Evolutionary conservation across 257 asterid species (phyloP).

Genomic region (Primulina eburnea): DNA sequence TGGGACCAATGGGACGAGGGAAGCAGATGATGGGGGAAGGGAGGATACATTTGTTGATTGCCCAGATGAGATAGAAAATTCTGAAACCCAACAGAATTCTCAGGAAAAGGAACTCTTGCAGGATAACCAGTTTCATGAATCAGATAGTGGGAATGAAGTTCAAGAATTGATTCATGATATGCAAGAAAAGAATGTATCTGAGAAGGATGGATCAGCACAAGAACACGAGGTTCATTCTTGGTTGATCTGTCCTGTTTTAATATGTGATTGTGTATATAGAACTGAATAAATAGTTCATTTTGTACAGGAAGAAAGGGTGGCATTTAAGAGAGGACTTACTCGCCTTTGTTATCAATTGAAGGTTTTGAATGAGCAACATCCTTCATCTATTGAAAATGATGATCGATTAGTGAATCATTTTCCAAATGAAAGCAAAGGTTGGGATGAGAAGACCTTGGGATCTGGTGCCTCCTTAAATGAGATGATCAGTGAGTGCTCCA

Average conservation of each 20-base stretch:
- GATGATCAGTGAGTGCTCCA: constrained; percentile 32
- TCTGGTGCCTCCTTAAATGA: constrained; percentile 29
- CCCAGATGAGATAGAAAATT: constrained; percentile 81
- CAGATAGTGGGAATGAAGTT: constrained; percentile 21
- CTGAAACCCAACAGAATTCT: constrained; percentile 49
- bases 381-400: constrained; percentile 18
- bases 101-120: constrained; percentile 22
- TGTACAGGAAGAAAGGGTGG: constrained; percentile 42
- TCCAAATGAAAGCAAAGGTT: constrained; percentile 8
- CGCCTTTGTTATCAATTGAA: constrained; percentile 30
- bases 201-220: constrained; percentile 30
- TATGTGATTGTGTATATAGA: background rate
- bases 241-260: background rate
- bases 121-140: constrained; percentile 21
- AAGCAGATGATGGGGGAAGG: constrained; percentile 59
- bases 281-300: background rate
- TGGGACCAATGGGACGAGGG: constrained; percentile 37
- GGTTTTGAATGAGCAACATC: constrained; percentile 22
- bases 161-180: constrained; percentile 23
- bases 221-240: constrained; percentile 35
- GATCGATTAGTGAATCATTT: constrained; percentile 19
- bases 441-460: constrained; percentile 10
- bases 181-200: constrained; percentile 27
- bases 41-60: constrained; percentile 96
- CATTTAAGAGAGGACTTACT: constrained; percentile 28